A percentile compares a stretch with the other conserved stretches of the same genome.
These are phyloP conservation scores for Termitomyces sp. DNA, from an alignment of 1,284 basidiomycete genomes.

Conservation along the genomic window DNA sequence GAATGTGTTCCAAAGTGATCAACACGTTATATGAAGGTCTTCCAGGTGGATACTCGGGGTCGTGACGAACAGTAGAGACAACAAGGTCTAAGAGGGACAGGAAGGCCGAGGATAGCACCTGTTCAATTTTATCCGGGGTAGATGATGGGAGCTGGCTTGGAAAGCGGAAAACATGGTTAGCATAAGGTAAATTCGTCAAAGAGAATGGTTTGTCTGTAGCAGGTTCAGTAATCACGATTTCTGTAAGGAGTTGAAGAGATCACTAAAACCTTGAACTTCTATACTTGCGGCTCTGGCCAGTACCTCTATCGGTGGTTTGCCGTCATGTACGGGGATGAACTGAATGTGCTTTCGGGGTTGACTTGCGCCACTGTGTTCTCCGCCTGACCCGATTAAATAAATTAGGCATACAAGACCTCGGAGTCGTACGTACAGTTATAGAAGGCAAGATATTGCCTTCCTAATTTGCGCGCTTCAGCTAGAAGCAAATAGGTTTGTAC, in stretches of 20 bases:
- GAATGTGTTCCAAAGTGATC: slow-evolving; percentile 78
- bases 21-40: slow-evolving; percentile 79
- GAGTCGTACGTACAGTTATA: slow-evolving; percentile 65
- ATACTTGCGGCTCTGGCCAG: slow-evolving; percentile 55
- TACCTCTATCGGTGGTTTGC: slow-evolving; percentile 70
- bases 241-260: neutral
- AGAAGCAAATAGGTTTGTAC: slow-evolving; percentile 69
- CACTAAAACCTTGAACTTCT: slow-evolving; percentile 48
- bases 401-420: neutral
- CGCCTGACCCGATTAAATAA: slow-evolving; percentile 42
- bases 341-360: slow-evolving; percentile 87
- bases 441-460: slow-evolving; percentile 67
- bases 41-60: slow-evolving; percentile 52
- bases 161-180: slow-evolving; percentile 73
- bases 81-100: slow-evolving; percentile 73
- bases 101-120: slow-evolving; percentile 58
- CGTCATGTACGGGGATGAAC: slow-evolving; percentile 59
- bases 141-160: slow-evolving; percentile 43
- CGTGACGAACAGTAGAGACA: slow-evolving; percentile 70
- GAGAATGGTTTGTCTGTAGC: slow-evolving; percentile 67
- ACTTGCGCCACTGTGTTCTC: slow-evolving; percentile 78
- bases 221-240: slow-evolving; percentile 10
- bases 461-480: slow-evolving; percentile 57
- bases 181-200: slow-evolving; percentile 64
- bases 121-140: slow-evolving; percentile 46